Evolutionary conservation across 257 asterid genomes (phyloP).

Genomic region (Echium plantagineum): DNA sequence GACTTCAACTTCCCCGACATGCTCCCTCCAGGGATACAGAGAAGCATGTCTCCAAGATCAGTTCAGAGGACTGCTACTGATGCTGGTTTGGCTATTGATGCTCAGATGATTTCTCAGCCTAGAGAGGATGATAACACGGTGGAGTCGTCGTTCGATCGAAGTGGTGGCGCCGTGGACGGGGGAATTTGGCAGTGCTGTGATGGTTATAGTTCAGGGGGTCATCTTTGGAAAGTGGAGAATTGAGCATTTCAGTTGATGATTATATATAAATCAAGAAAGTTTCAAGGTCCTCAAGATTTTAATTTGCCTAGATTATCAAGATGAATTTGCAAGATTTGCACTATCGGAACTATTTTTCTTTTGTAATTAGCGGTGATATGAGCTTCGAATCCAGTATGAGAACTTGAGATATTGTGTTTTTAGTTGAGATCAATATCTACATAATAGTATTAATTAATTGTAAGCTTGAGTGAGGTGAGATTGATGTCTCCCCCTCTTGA

Average conservation of each 20-base stretch:
- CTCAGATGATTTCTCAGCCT: conserved; percentile 21
- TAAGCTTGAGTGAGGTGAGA: neutral
- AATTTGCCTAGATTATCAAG: neutral
- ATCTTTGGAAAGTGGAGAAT: neutral
- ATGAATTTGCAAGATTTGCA: neutral
- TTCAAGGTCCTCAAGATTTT: too few relatives aligned
- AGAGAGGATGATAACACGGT: neutral
- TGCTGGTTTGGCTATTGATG: conserved; percentile 89
- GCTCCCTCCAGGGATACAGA: conserved; percentile 36
- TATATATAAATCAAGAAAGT: conserved; percentile 18
- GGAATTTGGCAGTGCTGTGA: neutral
- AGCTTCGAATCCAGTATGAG: too few relatives aligned
- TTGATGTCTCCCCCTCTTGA: neutral
- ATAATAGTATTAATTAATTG: neutral
- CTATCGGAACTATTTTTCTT: too few relatives aligned
- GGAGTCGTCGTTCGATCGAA: neutral
- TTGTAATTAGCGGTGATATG: too few relatives aligned
- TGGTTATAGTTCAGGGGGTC: neutral
- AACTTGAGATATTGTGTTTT: too few relatives aligned
- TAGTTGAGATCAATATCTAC: neutral
- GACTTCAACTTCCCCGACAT: conserved; percentile 48
- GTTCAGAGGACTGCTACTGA: conserved; percentile 86
- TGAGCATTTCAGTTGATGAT: conserved; percentile 53
- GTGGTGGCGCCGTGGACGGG: neutral
- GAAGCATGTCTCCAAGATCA: conserved; percentile 72